These are phyloP conservation scores for Dipteronia dyeriana DNA, from an alignment of 345 rosid genomes.

Conservation along the genomic window DNA sequence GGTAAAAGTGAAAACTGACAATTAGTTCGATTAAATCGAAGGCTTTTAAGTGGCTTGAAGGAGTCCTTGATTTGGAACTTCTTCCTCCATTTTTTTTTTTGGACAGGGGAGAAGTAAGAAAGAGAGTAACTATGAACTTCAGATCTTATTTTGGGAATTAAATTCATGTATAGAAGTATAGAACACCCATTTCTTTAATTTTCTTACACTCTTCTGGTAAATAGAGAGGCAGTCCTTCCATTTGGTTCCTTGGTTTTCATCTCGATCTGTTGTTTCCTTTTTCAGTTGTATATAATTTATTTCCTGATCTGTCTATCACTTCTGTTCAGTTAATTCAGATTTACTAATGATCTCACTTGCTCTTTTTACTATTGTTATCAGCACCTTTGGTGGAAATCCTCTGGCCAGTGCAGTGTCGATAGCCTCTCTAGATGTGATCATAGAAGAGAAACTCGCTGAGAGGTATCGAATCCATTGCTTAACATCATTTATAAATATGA, in stretches of 20 bases:
- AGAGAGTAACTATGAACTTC: neutral
- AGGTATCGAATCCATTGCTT: slow-evolving; percentile 40
- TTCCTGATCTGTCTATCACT: slow-evolving; percentile 4
- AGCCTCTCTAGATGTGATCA: slow-evolving; percentile 80
- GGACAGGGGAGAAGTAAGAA: neutral
- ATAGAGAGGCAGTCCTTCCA: neutral
- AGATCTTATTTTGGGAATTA: neutral
- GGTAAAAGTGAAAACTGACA: neutral
- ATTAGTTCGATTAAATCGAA: neutral
- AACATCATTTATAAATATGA: neutral
- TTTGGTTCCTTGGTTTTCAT: neutral
- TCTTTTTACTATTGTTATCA: slow-evolving; percentile 30
- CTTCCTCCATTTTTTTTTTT: neutral
- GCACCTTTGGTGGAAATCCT: slow-evolving; percentile 98
- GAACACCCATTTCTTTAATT: neutral
- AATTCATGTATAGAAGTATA: slow-evolving; percentile 1
- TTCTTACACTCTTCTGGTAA: neutral
- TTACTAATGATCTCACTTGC: slow-evolving; percentile 15
- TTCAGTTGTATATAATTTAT: neutral
- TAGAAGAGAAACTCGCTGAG: slow-evolving; percentile 72
- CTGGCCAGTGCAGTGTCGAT: slow-evolving; percentile 94
- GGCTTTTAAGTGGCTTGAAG: neutral
- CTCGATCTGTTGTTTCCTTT: neutral
- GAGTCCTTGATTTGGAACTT: neutral
- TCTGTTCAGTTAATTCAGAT: neutral